Evolutionary conservation across 345 rosid species (phyloP).

Genomic region (Nasturtium officinale): DNA sequence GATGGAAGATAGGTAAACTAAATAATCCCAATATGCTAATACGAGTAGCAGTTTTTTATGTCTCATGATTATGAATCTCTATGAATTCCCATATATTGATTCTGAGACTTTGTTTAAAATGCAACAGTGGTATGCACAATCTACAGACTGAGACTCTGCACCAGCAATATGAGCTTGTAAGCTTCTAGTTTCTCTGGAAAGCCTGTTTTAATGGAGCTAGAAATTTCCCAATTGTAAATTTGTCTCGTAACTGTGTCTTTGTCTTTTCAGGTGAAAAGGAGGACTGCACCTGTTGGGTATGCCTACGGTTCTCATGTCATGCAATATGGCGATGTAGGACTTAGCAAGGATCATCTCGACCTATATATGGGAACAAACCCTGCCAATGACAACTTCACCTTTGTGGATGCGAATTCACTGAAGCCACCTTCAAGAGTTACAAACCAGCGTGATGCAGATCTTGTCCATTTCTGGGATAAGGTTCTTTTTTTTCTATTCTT

Average conservation of each 20-base stretch:
- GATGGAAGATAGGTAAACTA: slow-evolving; percentile 96
- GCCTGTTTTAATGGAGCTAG: slow-evolving; percentile 7
- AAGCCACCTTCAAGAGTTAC: slow-evolving; percentile 63
- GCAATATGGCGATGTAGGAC: slow-evolving; percentile 81
- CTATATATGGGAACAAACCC: slow-evolving; percentile 89
- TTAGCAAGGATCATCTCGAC: slow-evolving; percentile 59
- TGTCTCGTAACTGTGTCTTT: neutral
- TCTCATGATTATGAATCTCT: slow-evolving; percentile 1
- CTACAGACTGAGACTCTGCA: slow-evolving; percentile 72
- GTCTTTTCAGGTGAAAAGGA: slow-evolving; percentile 70
- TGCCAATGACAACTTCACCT: slow-evolving; percentile 84
- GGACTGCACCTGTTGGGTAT: slow-evolving; percentile 55
- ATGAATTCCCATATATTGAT: neutral
- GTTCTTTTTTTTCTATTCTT: slow-evolving; percentile 46
- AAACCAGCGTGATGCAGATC: slow-evolving; percentile 98
- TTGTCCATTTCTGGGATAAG: slow-evolving; percentile 94
- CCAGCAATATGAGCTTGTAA: slow-evolving; percentile 84
- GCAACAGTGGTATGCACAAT: slow-evolving; percentile 87
- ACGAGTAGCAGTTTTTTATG: neutral
- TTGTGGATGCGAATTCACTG: slow-evolving; percentile 66
- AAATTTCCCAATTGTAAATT: neutral
- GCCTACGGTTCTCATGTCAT: slow-evolving; percentile 91
- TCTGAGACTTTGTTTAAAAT: slow-evolving; percentile 39
- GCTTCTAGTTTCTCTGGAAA: slow-evolving; percentile 15
- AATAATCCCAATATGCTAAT: slow-evolving; percentile 3